A percentile compares a stretch with the other conserved stretches of the same genome.
phyloP scores from a whole-genome alignment of 1,284 basidiomycete species.

The Ganoderma leucocontextum region DNA sequence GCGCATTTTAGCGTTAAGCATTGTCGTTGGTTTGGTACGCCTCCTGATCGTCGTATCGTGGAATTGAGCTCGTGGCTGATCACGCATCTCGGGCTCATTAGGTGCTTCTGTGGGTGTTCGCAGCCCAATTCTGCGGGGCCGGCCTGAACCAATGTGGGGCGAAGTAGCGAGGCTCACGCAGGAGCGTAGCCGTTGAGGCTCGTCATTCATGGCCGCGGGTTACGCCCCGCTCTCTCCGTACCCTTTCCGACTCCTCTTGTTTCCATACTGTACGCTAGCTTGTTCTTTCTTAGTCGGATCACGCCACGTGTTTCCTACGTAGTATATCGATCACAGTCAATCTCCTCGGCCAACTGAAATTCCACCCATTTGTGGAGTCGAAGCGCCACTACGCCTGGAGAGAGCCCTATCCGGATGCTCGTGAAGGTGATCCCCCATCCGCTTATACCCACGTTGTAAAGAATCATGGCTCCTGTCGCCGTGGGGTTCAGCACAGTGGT shows the following conservation, averaged over 20 bases:
- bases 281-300: constrained; percentile 8
- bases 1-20: constrained; percentile 76
- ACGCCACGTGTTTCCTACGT: constrained; percentile 27
- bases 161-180: constrained; percentile 32
- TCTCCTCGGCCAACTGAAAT: not conserved
- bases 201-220: not conserved
- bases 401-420: not conserved
- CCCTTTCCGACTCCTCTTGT: not conserved
- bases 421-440: not conserved
- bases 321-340: constrained; percentile 19
- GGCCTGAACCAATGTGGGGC: constrained; percentile 70
- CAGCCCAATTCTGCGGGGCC: constrained; percentile 89
- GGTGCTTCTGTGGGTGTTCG: constrained; percentile 81
- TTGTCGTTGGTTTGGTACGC: constrained; percentile 81
- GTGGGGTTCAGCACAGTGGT: not conserved
- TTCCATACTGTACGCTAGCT: constrained; percentile 23
- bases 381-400: constrained; percentile 16
- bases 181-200: constrained; percentile 13
- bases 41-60: constrained; percentile 14
- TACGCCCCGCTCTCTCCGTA: not conserved
- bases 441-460: not conserved
- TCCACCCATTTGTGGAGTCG: not conserved
- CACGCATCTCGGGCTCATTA: constrained; percentile 40
- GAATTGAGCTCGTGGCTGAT: constrained; percentile 23
- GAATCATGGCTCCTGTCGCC: not conserved